These are phyloP conservation scores for Solanum corneliomulleri DNA, from an alignment of 257 asterid genomes.

Conservation along the genomic window DNA sequence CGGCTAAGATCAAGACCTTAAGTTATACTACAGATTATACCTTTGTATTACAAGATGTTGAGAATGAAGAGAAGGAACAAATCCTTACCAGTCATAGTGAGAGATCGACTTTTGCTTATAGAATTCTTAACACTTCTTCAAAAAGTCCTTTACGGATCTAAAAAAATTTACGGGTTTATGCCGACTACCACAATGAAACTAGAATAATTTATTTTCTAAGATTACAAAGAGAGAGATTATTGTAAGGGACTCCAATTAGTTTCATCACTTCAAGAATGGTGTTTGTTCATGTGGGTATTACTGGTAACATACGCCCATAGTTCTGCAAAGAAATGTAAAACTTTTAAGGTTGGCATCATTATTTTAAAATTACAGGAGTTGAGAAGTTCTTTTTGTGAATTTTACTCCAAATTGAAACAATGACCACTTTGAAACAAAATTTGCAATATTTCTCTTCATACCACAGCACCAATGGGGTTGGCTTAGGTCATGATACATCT, in stretches of 20 bases:
- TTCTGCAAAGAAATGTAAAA: neutral
- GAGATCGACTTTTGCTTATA: conserved; percentile 65
- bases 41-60: conserved; percentile 71
- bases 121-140: conserved; percentile 51
- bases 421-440: neutral
- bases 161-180: conserved; percentile 49
- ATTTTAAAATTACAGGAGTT: neutral
- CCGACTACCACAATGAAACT: conserved; percentile 47
- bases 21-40: conserved; percentile 66
- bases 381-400: neutral
- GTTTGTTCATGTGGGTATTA: conserved; percentile 51
- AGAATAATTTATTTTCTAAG: conserved; percentile 26
- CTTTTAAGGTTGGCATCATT: neutral
- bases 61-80: conserved; percentile 74
- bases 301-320: conserved; percentile 27
- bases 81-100: conserved; percentile 66
- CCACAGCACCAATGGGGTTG: too few relatives aligned
- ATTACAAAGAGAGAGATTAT: conserved; percentile 44
- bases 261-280: conserved; percentile 56
- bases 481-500: too few relatives aligned
- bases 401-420: neutral
- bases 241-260: conserved; percentile 57
- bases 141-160: conserved; percentile 36
- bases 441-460: too few relatives aligned
- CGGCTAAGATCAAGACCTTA: conserved; percentile 41